A percentile compares a stretch with the other conserved stretches of the same genome.
phyloP scores from a whole-genome alignment of 352 stramenopile genomes.

The Phytophthora pinifolia region DNA sequence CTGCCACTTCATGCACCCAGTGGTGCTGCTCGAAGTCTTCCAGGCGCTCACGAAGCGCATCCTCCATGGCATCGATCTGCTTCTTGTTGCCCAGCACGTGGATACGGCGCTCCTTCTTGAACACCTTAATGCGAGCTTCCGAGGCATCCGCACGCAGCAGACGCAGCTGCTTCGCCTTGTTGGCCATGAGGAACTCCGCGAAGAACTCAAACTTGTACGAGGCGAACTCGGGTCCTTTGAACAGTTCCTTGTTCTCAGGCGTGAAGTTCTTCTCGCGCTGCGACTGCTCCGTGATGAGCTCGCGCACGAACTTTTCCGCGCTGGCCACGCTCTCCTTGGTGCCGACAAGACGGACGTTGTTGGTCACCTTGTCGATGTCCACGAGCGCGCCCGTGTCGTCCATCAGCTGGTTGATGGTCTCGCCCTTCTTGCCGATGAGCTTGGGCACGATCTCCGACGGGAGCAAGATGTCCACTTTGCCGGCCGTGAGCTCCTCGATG shows the following conservation, averaged over 20 bases:
- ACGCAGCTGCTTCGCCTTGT: constrained; percentile 75
- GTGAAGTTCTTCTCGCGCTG: constrained; percentile 59
- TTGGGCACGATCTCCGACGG: constrained; percentile 79
- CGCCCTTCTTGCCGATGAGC: constrained; percentile 84
- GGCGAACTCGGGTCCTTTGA: constrained; percentile 43
- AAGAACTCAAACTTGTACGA: constrained; percentile 74
- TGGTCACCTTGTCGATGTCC: constrained; percentile 80
- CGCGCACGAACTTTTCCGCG: constrained; percentile 59
- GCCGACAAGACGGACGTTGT: constrained; percentile 64
- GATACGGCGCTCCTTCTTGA: constrained; percentile 63
- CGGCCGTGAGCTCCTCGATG: constrained; percentile 53
- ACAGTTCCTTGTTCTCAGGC: constrained; percentile 43
- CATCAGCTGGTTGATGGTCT: constrained; percentile 86
- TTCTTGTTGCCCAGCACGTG: constrained; percentile 69
- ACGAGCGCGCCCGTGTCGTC: constrained; percentile 71
- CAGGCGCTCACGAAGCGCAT: constrained; percentile 58
- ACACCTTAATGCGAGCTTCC: constrained; percentile 70
- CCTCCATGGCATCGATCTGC: constrained; percentile 60
- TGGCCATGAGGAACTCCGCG: constrained; percentile 75
- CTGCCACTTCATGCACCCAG: constrained; percentile 58
- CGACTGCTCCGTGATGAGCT: constrained; percentile 65
- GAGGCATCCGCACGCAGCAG: constrained; percentile 53
- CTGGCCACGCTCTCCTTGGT: constrained; percentile 54
- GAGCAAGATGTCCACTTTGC: constrained; percentile 60
- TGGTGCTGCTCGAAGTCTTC: constrained; percentile 57